Percentiles rank a stretch among this genome's conserved stretches.
Conservation (phyloP, 768 basidiomycete species). For the Russula olivacea region DNA sequence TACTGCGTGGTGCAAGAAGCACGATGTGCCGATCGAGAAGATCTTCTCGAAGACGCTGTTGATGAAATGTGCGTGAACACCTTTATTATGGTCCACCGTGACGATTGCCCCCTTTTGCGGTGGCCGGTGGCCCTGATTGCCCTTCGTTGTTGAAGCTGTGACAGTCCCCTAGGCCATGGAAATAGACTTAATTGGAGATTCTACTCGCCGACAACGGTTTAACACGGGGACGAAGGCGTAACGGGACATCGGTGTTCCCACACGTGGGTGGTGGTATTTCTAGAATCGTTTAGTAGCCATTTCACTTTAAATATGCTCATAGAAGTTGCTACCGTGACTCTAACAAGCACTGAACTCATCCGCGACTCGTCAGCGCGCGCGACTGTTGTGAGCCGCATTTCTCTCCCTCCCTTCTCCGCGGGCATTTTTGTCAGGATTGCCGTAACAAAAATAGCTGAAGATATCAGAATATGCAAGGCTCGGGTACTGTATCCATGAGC, state of each 20-base stretch:
- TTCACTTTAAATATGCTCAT: conserved; percentile 12
- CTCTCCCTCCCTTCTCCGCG: neutral
- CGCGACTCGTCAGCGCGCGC: neutral
- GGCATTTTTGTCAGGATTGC: neutral
- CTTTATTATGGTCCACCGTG: neutral
- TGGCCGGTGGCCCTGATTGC: neutral
- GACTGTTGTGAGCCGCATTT: neutral
- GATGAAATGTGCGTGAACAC: conserved; percentile 64
- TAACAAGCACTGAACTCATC: neutral
- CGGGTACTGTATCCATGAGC: no score
- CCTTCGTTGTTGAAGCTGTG: neutral
- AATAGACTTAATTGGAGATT: conserved; percentile 80
- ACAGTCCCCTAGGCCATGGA: conserved; percentile 86
- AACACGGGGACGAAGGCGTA: neutral
- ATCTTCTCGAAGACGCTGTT: conserved; percentile 84
- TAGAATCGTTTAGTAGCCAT: conserved; percentile 15
- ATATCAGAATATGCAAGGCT: neutral
- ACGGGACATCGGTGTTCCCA: conserved; percentile 8
- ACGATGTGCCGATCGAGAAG: conserved; percentile 90
- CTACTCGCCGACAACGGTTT: conserved; percentile 31
- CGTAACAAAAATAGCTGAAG: no score
- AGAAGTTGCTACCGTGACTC: neutral
- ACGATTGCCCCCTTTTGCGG: neutral
- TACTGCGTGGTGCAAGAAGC: conserved; percentile 87
- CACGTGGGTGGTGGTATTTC: conserved; percentile 10